Evolutionary conservation across 2,329 filamentous ascomycete species (phyloP), one percentile per base, ranked within the genome.

Genomic region (Diplodia mutila): DNA sequence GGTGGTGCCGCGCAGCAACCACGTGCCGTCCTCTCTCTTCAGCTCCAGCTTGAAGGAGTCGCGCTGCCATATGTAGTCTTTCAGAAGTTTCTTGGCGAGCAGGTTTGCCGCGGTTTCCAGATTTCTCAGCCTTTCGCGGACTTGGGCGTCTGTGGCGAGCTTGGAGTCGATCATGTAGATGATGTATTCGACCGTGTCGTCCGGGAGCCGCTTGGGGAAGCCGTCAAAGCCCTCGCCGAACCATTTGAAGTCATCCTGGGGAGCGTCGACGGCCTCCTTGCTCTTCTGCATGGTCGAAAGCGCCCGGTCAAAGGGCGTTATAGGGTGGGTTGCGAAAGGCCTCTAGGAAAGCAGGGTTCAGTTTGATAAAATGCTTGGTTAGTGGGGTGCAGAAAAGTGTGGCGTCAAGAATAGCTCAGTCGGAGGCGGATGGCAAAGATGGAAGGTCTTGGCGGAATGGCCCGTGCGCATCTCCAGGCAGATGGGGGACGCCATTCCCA

Each of bases 1-100:
- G 0, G 93, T 95, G 63, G 85, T 83, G 23, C 94, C 94, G 70
- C 88, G 86, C 6, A 99, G 85, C 70, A 89, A 89, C 72, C 81
- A 84, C 59, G 79, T 75, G 2, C 81, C 88, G 73, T 90, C 79
- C 83, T 90, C 73, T 83, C 83, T 83, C 52, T 81, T 76, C 34
- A 88, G 77, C 21, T 90, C 86, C 6, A 97, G 80, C n/a, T 84
- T 85, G 70, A 99, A 94, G 0, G 84, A 81, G 65, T 97, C 93
- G 14, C 93, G 88, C 77, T 99, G 95, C 95, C 95, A 99, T 70
- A 99, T 97, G 73, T 97, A 97, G 69, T 92, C 90, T 71, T 87
- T 89, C n/a, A 94, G 84, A 8, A 93, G 80, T 2, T 85, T 82
- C 52, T 87, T 87, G 29, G 81, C 82, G n/a, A 95, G 79, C 32